Base-by-base conservation (phyloP, 257 asterid genomes). In the Verbascum thapsus region DNA sequence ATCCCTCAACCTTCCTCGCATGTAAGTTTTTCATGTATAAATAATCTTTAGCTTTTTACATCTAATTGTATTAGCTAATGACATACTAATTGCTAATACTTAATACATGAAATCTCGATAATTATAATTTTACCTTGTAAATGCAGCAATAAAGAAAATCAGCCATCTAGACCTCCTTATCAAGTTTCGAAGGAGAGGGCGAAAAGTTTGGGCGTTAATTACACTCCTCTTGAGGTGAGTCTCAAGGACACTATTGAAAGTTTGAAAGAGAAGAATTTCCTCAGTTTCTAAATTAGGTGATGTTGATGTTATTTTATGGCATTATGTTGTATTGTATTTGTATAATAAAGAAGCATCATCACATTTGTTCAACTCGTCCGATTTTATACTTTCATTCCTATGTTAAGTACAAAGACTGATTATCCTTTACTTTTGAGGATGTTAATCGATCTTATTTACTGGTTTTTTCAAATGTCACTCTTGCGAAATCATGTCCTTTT, bases 221-320 rank as follows among this genome's bases (percentile, higher is more conserved):
- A 75, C 58, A 71, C 51, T 5, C 64, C 82, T 10, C 18, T 78
- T 23, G 83, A 79, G 45, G 69, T 60, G 45, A 82, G 76, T 63
- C 44, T 80, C 3, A 76, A 69, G 70, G 92, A 80, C 35, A 64
- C 79, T 17, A 16, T 72, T 38, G 66, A 77, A 58, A 74, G 81
- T 64, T 71, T 77, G 51, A 48, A 41, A 7, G 70, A 79, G 42
- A 76, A 55, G 47, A 72, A 55, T 6, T 62, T 81, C 20, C 55
- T 77, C 12, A 34, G 20, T 37, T 18, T 78, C 54, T 26, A 26
- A 26, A 5, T 26, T 26, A 2, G 5, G 5, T 26, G 32, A 26
- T 26, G 32, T 1, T 26, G 32, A 26, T 26, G 32, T 5, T 26
- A 26, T 26, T 26, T 26, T 26, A 1, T 26, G 32, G 5, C 32